phyloP scores from a whole-genome alignment of 192 early-diverging fungal genomes.

The Pilobolus umbonatus region DNA sequence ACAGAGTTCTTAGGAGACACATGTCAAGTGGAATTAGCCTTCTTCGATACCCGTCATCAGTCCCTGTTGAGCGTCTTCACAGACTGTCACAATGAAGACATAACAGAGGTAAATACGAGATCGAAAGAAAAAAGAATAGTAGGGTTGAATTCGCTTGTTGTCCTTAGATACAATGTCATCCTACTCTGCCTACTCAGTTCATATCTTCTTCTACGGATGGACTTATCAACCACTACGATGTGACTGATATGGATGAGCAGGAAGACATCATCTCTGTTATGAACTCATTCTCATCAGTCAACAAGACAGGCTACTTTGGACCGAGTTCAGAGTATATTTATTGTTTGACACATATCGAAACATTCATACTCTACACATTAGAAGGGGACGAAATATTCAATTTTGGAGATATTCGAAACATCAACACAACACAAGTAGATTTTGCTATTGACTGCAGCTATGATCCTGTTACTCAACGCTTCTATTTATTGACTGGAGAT shows the following conservation, averaged over 20 bases:
- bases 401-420: conserved; percentile 80
- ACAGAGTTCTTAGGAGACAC: conserved; percentile 37
- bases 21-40: conserved; percentile 43
- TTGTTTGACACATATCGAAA: conserved; percentile 86
- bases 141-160: not conserved
- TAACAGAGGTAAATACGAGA: conserved; percentile 50
- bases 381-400: conserved; percentile 55
- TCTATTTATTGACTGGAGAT: conserved; percentile 79
- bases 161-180: conserved; percentile 56
- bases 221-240: conserved; percentile 71
- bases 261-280: conserved; percentile 80
- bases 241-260: conserved; percentile 75
- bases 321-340: conserved; percentile 86
- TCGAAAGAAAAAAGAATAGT: not conserved
- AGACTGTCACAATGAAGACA: conserved; percentile 73
- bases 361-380: conserved; percentile 75
- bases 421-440: conserved; percentile 53
- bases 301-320: conserved; percentile 87
- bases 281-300: conserved; percentile 79
- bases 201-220: conserved; percentile 73
- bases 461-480: conserved; percentile 56
- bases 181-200: conserved; percentile 43
- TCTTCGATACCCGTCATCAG: conserved; percentile 40
- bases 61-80: conserved; percentile 37
- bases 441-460: conserved; percentile 85